Evolutionary conservation across 1,284 basidiomycete species (phyloP), one percentile per base, ranked within the genome.

Genomic region (Boletellus dicymbophilus): DNA sequence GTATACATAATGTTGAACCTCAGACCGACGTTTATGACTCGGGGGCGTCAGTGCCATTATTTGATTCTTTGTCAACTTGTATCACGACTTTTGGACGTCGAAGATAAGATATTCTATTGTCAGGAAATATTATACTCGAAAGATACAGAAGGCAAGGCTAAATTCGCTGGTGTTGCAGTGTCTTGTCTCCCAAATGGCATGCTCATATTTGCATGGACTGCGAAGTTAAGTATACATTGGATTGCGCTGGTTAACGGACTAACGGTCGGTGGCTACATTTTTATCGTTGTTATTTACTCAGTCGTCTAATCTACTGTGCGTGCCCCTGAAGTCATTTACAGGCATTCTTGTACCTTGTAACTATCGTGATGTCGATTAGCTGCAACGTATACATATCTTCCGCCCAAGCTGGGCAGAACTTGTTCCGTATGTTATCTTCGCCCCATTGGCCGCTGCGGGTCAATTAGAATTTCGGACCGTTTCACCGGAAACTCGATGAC

Each of bases 321-420:
- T n/a, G 6, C 38, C 77, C 62, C 70, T 20, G 13, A 47, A 80
- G 79, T 28, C 79, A 0, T 82, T 82, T 59, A 31, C 77, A 80
- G 3, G 77, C 84, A 2, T 88, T 88, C 64, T 75, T 80, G 7
- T 90, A 90, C 56, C 72, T 90, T 11, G 84, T 86, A 3, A 87
- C 88, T 59, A 27, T 36, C 41, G 15, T n/a, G 55, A n/a, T 7
- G 15, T 40, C 33, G 6, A 33, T 44, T 40, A 85, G 84, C 59
- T 87, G 88, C 57, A 83, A 83, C 1, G 75, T 81, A 1, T 92
- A 83, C 54, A 87, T 89, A 3, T 88, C 85, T 0, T 89, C 86
- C 4, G 88, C 88, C 0, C 71, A 90, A 25, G 89, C 88, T 0
- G 89, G 85, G 0, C 88, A 90, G 62, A 84, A 81, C 59, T 74